Evolutionary conservation across 192 early-diverging fungal genomes (phyloP), one percentile per base, ranked within the genome.

Genomic region (Helicostylum pulchrum): DNA sequence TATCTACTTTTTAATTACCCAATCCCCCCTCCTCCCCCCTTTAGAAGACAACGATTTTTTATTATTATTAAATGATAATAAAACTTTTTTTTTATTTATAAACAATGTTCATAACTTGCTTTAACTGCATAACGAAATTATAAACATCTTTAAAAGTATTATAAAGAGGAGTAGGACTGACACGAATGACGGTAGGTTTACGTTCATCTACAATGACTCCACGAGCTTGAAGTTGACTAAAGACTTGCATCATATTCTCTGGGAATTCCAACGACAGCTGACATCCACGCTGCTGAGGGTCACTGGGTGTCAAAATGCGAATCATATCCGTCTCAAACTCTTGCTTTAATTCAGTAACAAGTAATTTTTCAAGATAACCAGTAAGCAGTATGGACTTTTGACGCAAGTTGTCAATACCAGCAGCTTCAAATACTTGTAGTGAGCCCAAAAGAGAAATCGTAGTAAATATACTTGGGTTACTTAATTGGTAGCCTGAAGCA

Each of bases 141-240:
- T 78, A 85, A 10, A 95, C 91, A 54, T 99, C 97, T 31, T 58
- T 71, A 73, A 92, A 97, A 2, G 83, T 85, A 72, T 94, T 93
- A 74, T 97, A 99, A 30, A 99, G 78, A 14, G 97, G 95, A 14
- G 83, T 83, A 9, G 97, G 97, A 4, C 92, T 88, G 31, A 99
- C 76, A 44, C 97, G 81, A 63, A 99, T 93, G 34, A 91, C 91
- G 80, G 94, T 85, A 1, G 94, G 95, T 65, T 90, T 90, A 32
- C 97, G 80, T 64, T 95, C 91, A 65, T 99, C 97, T 19, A 86
- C 85, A 43, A 97, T 80, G 7, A 96, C 82, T 5, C 90, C 95
- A 3, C 79, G 65, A 7, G 55, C 64, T 20, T 68, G 56, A 64
- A 98, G 77, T 0, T 67, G 82, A 0, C 80, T 70, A 79, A 90